phyloP scores from a whole-genome alignment of 345 rosid species.

The Gossypium turneri region DNA sequence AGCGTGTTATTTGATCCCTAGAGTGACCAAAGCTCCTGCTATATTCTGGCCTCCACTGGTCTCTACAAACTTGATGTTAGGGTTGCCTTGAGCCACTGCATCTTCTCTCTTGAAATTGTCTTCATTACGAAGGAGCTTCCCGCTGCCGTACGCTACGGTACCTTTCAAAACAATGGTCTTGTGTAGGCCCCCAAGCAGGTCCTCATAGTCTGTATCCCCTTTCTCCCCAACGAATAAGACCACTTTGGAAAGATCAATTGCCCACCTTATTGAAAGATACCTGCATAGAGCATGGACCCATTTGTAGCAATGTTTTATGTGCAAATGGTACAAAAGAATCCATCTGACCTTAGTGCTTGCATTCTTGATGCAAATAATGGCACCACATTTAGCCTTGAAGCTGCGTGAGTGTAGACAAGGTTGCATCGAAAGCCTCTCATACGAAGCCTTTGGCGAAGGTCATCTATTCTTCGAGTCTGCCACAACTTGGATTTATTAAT shows the following conservation, averaged over 20 bases:
- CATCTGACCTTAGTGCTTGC: constrained; percentile 72
- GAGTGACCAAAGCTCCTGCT: constrained; percentile 39
- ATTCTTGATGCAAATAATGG: constrained; percentile 80
- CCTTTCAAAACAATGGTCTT: constrained; percentile 59
- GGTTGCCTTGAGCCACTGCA: constrained; percentile 39
- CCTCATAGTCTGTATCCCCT: constrained; percentile 84
- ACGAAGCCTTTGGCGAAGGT: constrained; percentile 70
- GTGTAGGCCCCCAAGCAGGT: constrained; percentile 67
- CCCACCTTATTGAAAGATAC: constrained; percentile 86
- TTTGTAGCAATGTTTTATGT: not conserved
- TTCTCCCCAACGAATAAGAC: constrained; percentile 66
- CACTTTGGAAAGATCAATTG: constrained; percentile 55
- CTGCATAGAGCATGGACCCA: constrained; percentile 33
- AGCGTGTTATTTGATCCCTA: constrained; percentile 41
- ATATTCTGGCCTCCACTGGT: constrained; percentile 43
- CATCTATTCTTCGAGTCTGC: constrained; percentile 62
- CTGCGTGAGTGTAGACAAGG: constrained; percentile 54
- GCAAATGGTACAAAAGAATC: not conserved
- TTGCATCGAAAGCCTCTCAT: constrained; percentile 86
- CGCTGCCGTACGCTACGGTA: constrained; percentile 51
- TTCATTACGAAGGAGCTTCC: constrained; percentile 49
- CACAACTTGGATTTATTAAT: constrained; percentile 15
- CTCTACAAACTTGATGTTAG: constrained; percentile 42
- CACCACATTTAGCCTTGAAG: constrained; percentile 61
- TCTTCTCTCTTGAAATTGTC: constrained; percentile 64